Percentiles rank a stretch among this genome's conserved stretches.
phyloP scores from a whole-genome alignment of 306 rosid species.

The Argentina anserina region DNA sequence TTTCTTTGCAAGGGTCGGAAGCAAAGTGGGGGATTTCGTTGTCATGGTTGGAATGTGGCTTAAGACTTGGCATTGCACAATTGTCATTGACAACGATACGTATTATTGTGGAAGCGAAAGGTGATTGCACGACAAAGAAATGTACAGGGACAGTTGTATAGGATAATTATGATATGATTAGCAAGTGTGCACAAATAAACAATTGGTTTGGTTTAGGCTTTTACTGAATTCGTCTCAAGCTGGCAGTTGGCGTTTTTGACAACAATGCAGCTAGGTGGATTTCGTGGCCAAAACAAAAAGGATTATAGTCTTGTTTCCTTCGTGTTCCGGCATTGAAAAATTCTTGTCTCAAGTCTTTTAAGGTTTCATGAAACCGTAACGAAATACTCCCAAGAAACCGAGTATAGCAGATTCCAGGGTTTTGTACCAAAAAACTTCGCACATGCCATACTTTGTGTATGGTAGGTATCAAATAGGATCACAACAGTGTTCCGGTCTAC shows the following conservation, averaged over 20 bases:
- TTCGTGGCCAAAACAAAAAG: neutral
- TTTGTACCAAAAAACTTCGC: neutral
- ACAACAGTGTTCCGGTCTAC: neutral
- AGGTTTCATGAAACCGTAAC: neutral
- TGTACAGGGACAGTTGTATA: neutral
- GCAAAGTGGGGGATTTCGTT: neutral
- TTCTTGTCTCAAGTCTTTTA: neutral
- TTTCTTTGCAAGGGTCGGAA: neutral
- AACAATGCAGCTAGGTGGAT: neutral
- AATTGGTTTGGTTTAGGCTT: neutral
- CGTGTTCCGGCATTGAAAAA: neutral
- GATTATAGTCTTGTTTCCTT: neutral
- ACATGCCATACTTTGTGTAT: neutral
- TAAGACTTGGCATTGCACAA: constrained; percentile 8
- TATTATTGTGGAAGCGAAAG: neutral
- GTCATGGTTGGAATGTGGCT: neutral
- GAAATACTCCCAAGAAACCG: neutral
- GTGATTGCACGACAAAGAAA: neutral
- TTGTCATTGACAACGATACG: neutral
- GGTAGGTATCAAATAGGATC: neutral
- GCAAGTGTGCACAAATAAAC: neutral
- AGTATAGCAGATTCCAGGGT: neutral
- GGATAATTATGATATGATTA: neutral
- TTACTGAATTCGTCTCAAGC: neutral
- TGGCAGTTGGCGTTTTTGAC: constrained; percentile 1